phyloP scores from a whole-genome alignment of 2,329 filamentous ascomycete species.

The Gremmenia infestans region DNA sequence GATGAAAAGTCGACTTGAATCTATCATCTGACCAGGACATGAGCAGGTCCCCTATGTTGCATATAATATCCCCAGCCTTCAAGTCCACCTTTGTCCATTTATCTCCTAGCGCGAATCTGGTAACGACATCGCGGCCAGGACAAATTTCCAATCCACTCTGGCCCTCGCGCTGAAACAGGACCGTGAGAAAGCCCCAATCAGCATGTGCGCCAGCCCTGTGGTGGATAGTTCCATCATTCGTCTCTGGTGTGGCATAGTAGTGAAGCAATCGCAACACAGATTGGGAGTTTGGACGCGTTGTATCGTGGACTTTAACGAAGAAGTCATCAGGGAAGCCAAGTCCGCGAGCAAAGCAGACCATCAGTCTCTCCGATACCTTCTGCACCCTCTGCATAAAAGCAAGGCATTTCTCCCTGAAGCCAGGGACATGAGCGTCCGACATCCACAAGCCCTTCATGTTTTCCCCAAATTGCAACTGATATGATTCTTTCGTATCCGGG shows the following conservation, averaged over 20 bases:
- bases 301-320: conserved; percentile 46
- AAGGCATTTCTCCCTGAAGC: conserved; percentile 42
- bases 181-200: conserved; percentile 56
- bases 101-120: conserved; percentile 51
- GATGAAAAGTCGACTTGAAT: conserved; percentile 60
- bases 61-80: conserved; percentile 48
- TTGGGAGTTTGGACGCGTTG: conserved; percentile 41
- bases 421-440: conserved; percentile 32
- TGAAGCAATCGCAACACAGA: conserved; percentile 49
- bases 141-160: conserved; percentile 59
- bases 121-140: conserved; percentile 54
- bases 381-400: conserved; percentile 30
- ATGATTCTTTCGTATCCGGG: conserved; percentile 49
- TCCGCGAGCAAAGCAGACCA: conserved; percentile 48
- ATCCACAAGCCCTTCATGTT: conserved; percentile 23
- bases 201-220: conserved; percentile 57
- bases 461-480: conserved; percentile 47
- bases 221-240: conserved; percentile 36
- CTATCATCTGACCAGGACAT: conserved; percentile 63
- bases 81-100: conserved; percentile 56
- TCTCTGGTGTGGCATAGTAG: conserved; percentile 43
- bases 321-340: conserved; percentile 47
- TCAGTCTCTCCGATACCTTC: conserved; percentile 44
- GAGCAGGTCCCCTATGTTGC: conserved; percentile 59
- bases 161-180: conserved; percentile 55